Base-by-base conservation (phyloP, 2,329 filamentous ascomycete species). In the Thielaviopsis musarum region DNA sequence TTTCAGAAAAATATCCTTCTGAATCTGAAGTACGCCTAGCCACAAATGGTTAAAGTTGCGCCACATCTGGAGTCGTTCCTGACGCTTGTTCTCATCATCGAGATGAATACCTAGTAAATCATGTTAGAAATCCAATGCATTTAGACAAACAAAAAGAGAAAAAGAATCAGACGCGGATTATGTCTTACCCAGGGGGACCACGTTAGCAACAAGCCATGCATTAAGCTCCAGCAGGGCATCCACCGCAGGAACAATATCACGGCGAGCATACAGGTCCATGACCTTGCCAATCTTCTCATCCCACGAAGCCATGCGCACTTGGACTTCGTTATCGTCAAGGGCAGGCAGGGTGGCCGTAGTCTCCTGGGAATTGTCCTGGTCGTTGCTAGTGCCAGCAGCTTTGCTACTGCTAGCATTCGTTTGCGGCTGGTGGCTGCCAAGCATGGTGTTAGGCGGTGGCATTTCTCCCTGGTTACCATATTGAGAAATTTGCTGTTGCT, bases 11-110 rank as follows among this genome's bases (percentile, higher is more conserved):
- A 75, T 69, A 91, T 95, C 85, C 67, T 87, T 88, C 69, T 97
- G 91, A 65, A 82, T 87, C 68, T 93, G 88, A 56, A 91, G 81
- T 6, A 93, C 75, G 4, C 84, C 80, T 45, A 96, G 78, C 91
- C 91, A 97, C 61, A 88, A 90, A 61, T 88, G 80, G 70, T 98
- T 97, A 74, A 97, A 95, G 65, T 96, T 87, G 66, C 87, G 84
- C 93, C 93, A 98, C 6, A 97, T 74, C 67, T 85, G 84, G 64
- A 95, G 79, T 59, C 90, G 84, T 65, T 93, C 85, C 59, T 49
- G 28, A 45, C 62, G 62, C 24, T 59, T 54, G 13, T 51, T 58
- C 41, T 60, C 57, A 49, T 61, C 53, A 45, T 64, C 62, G 49
- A 64, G 54, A 57, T 64, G 59, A 17, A 64, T 52, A 10, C 58